Conservation (phyloP, 768 basidiomycete species). For the Mycena leptocephala region DNA sequence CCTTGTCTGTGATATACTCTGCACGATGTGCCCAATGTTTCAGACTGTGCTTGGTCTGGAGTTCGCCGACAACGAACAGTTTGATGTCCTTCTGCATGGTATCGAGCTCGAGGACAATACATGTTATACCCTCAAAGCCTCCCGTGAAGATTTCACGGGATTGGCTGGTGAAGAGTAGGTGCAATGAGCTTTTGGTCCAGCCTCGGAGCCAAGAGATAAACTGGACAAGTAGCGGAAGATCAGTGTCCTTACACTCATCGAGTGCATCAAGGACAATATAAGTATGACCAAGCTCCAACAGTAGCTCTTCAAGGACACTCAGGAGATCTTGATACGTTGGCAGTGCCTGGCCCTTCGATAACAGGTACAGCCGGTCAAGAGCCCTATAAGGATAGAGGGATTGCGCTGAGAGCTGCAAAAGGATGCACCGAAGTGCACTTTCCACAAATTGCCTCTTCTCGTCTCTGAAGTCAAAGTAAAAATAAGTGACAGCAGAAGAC, state of each 20-base stretch:
- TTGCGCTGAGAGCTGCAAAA: too few relatives aligned
- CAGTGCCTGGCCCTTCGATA: background rate
- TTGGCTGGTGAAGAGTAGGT: conserved; percentile 19
- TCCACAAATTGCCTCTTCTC: too few relatives aligned
- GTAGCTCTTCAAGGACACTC: background rate
- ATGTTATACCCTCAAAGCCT: background rate
- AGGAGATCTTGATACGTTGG: conserved; percentile 1
- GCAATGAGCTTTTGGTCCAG: background rate
- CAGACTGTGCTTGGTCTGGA: background rate
- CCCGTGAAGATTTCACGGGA: background rate
- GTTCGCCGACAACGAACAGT: background rate
- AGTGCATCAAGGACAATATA: conserved; percentile 24
- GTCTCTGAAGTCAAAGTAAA: too few relatives aligned
- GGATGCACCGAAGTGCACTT: too few relatives aligned
- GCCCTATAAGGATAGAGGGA: background rate
- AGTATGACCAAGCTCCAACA: background rate
- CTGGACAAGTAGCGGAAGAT: background rate
- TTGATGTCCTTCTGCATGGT: background rate
- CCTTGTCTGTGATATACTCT: background rate
- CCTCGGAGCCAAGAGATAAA: background rate
- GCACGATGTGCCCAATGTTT: background rate
- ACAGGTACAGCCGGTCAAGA: background rate
- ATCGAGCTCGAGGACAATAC: background rate
- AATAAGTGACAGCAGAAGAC: too few relatives aligned
- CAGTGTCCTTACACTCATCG: too few relatives aligned